Base-by-base conservation (phyloP, 1,139 yeast genomes). In the Yamadazyma dushanensis region DNA sequence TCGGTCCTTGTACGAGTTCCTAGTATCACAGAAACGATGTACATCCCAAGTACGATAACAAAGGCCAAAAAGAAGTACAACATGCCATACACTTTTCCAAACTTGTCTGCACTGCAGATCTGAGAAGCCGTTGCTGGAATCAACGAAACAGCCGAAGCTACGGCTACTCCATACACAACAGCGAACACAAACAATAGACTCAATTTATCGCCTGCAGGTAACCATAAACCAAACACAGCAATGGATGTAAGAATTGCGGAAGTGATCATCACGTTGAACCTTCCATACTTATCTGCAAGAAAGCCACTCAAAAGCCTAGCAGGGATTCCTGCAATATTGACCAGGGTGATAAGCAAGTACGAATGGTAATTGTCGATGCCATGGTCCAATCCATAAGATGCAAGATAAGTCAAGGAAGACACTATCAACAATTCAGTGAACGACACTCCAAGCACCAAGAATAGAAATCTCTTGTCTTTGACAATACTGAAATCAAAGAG, bases 21-120 rank as follows among this genome's bases (percentile, higher is more conserved):
- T 25, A 61, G 55, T 3, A 61, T 56, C 34, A 60, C 44, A 3
- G 63, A 56, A 1, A 61, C 51, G 16, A 53, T 39, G 44, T 48
- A 61, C 60, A 62, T 59, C 4, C 66, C 66, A 31, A 61, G 40
- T 10, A 82, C 59, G 5, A 77, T 74, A 25, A 78, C 76, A 49
- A 81, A 75, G 8, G 85, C 73, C 30, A 80, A 79, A 27, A 79
- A 64, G 47, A 79, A 78, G 53, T 83, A 82, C 57, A 82, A 70
- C 0, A 86, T 80, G 0, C 89, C 86, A 50, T 78, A 83, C 19
- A 84, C 70, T 49, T 74, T 78, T 18, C 90, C 90, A 48, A 81
- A 82, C 38, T 72, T 74, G 28, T 77, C 78, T 2, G 83, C 77
- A 32, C 71, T 72, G 29, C 87, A 78, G 15, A 83, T 78, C 54